phyloP scores from a whole-genome alignment of 2,329 filamentous ascomycete species.

The Fusarium denticulatum region DNA sequence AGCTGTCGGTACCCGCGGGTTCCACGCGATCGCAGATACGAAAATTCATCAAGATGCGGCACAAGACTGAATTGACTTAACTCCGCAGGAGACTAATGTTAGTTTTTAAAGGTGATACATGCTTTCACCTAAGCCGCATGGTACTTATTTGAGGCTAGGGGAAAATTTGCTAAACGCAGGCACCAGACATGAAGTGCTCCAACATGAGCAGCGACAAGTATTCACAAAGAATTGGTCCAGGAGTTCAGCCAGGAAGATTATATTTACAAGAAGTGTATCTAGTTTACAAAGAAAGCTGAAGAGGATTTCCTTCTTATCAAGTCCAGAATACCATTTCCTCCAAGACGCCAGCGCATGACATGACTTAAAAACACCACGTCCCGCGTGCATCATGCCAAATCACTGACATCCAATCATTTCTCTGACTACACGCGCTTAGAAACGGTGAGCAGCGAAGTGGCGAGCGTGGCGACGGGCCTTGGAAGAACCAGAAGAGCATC shows the following conservation, averaged over 20 bases:
- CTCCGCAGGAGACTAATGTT: not conserved
- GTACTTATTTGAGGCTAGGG: fast-evolving
- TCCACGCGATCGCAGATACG: fast-evolving
- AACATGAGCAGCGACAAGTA: fast-evolving
- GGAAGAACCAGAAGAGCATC: not conserved
- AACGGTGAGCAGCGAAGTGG: not conserved
- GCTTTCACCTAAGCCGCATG: fast-evolving
- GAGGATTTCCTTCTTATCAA: not conserved
- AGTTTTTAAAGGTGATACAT: not conserved
- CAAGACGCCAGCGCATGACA: not conserved
- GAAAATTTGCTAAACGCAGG: not conserved
- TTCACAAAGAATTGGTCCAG: fast-evolving
- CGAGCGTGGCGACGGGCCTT: constrained; percentile 15
- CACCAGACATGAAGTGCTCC: no score
- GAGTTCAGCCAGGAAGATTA: not conserved
- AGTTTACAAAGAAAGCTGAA: not conserved
- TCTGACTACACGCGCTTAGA: not conserved
- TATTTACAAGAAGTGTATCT: constrained; percentile 4
- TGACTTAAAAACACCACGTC: constrained; percentile 12
- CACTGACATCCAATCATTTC: not conserved
- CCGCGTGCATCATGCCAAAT: constrained; percentile 12
- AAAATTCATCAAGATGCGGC: not conserved
- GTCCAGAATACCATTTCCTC: not conserved
- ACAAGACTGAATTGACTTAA: not conserved
- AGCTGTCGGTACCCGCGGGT: no score